Evolutionary conservation across 2,329 filamentous ascomycete species (phyloP).

Genomic region (Colletotrichum sp.): DNA sequence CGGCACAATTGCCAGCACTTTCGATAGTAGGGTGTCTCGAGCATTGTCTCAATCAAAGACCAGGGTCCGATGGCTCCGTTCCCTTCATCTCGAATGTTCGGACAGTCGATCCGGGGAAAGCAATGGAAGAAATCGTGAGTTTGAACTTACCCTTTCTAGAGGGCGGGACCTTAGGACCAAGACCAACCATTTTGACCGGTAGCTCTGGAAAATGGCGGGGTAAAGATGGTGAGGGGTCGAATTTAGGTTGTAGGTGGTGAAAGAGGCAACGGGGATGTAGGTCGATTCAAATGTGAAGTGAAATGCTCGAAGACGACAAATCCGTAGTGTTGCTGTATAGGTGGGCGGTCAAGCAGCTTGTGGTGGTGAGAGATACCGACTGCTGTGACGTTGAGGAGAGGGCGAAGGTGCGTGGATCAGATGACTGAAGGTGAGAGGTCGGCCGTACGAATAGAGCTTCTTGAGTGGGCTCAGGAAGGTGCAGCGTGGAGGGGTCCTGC

Average conservation of each 20-base stretch:
- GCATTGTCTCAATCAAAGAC: background rate
- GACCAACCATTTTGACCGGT: conserved; percentile 52
- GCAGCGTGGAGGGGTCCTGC: background rate
- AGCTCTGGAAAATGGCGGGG: conserved; percentile 31
- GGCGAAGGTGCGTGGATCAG: conserved; percentile 17
- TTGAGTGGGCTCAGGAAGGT: background rate
- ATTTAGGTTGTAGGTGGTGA: background rate
- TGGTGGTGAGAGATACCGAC: background rate
- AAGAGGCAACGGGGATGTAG: background rate
- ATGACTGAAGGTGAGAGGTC: conserved; percentile 16
- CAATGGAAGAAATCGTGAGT: conserved; percentile 17
- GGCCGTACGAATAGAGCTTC: background rate
- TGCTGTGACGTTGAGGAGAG: conserved; percentile 17
- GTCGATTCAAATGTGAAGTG: background rate
- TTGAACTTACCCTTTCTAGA: conserved; percentile 69
- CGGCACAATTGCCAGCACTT: background rate
- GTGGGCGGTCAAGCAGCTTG: background rate
- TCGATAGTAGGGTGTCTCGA: background rate
- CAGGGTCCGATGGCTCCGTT: background rate
- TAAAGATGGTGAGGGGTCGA: conserved; percentile 24
- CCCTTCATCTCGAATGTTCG: background rate
- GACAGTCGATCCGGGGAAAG: background rate
- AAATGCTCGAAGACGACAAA: background rate
- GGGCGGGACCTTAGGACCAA: conserved; percentile 55
- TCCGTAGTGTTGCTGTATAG: background rate